Base-by-base conservation (phyloP, 2,329 filamentous ascomycete genomes). In the Aspergillus clavatus region DNA sequence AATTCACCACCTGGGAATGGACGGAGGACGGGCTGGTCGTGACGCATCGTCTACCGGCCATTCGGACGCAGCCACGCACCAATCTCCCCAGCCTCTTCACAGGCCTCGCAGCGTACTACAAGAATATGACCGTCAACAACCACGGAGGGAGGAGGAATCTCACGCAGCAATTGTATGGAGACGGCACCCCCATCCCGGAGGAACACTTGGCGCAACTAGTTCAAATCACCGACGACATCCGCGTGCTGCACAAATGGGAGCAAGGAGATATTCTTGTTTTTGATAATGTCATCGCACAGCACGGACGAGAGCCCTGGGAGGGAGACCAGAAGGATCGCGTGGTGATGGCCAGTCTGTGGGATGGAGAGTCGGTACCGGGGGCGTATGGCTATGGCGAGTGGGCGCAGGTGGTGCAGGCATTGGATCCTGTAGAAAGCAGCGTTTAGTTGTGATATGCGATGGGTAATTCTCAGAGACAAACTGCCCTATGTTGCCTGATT, bases 1-100 rank as follows among this genome's bases (percentile, higher is more conserved):
- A 70, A 36, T 54, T 74, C 52, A 76, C 73, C 0, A 74, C 69
- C 0, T 77, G 71, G 68, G 67, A 74, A 47, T 77, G 74, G 72
- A 61, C 55, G 0, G 68, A 73, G n/a, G 67, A 72, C 42, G 67
- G 67, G 5, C 39, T 73, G 19, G 53, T 72, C 21, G 45, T 76
- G 37, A 72, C 71, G 23, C 73, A 77, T 55, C 62, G 62, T 16
- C 56, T 76, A 3, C 72, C 74, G 5, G 72, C 61, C 0, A 68
- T 76, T 42, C 70, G 72, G 4, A 75, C 72, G 0, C 74, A 77
- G 54, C 71, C 68, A 0, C 61, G 56, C 1, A 75, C 72, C 0
- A 67, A 68, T 14, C 48, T 75, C 2, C 74, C 73, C 1, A 72
- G 70, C 1, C 59, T 76, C 1, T 74, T 75, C 50, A 75, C 71